A percentile compares a stretch with the other conserved stretches of the same genome.
Evolutionary conservation across 2,329 filamentous ascomycete species (phyloP).

Genomic region (Metarhizium sp.): DNA sequence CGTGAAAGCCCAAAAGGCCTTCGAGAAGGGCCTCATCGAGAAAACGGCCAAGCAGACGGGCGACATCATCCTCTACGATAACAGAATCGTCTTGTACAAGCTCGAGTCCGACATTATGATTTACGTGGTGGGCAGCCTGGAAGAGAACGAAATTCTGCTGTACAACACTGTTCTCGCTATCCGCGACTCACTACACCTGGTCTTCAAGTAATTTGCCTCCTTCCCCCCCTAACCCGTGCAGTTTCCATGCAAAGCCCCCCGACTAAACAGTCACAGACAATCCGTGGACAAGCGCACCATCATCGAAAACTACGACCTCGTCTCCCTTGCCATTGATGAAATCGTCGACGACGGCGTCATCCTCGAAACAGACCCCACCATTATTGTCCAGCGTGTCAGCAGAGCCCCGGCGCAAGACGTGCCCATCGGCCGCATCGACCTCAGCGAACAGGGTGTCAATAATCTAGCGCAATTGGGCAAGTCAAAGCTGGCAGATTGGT

Average conservation of each 20-base stretch:
- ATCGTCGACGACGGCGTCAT: constrained; percentile 94
- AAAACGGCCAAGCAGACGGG: constrained; percentile 94
- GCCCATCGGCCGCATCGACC: constrained; percentile 86
- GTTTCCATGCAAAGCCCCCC: neutral
- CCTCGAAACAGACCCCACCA: constrained; percentile 91
- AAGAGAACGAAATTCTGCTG: constrained; percentile 94
- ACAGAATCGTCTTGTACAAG: constrained; percentile 94
- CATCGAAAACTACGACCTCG: constrained; percentile 96
- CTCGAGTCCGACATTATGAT: constrained; percentile 94
- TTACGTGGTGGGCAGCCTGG: constrained; percentile 82
- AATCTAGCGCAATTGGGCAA: constrained; percentile 92
- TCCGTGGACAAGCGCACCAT: constrained; percentile 96
- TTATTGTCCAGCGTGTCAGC: constrained; percentile 87
- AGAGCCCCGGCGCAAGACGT: constrained; percentile 85
- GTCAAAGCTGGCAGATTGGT: constrained; percentile 80
- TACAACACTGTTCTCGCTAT: constrained; percentile 93
- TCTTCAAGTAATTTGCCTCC: constrained; percentile 65
- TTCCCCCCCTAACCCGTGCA: neutral
- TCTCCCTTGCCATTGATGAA: constrained; percentile 89
- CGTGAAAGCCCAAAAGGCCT: constrained; percentile 87
- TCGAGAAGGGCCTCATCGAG: constrained; percentile 90
- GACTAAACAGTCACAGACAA: constrained; percentile 50
- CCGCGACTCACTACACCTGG: constrained; percentile 77
- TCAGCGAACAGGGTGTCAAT: constrained; percentile 90
- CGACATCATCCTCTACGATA: constrained; percentile 96